A percentile compares a stretch with the other conserved stretches of the same genome.
phyloP scores from a whole-genome alignment of 345 rosid species.

The Lepidium africanum region DNA sequence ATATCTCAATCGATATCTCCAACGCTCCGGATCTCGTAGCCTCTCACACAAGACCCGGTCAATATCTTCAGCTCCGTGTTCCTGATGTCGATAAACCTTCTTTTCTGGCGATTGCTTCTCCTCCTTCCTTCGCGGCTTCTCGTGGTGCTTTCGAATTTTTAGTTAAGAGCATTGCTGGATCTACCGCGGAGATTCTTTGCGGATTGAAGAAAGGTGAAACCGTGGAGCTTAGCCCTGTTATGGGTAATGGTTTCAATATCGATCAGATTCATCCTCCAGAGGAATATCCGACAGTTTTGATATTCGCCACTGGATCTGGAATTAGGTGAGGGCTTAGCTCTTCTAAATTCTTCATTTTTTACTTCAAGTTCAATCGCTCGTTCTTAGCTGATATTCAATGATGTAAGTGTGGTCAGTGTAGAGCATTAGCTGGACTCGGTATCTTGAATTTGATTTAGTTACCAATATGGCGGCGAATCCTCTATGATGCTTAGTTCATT shows the following conservation, averaged over 20 bases:
- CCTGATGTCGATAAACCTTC: constrained; percentile 59
- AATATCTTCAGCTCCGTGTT: constrained; percentile 84
- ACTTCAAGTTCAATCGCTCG: not conserved
- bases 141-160: constrained; percentile 72
- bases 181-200: constrained; percentile 87
- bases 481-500: not conserved
- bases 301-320: constrained; percentile 95
- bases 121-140: constrained; percentile 51
- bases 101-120: constrained; percentile 82
- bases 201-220: constrained; percentile 69
- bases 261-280: constrained; percentile 67
- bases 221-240: constrained; percentile 70
- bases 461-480: not conserved
- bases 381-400: not conserved
- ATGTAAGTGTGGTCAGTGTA: not conserved
- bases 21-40: constrained; percentile 61
- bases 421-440: not conserved
- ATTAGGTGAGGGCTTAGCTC: constrained; percentile 72
- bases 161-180: constrained; percentile 80
- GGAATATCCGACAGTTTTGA: constrained; percentile 54
- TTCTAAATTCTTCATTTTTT: no score
- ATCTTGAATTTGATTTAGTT: not conserved
- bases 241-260: constrained; percentile 71
- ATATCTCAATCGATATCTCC: constrained; percentile 69
- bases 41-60: constrained; percentile 66